A percentile compares a stretch with the other conserved stretches of the same genome.
Conservation (phyloP, 768 basidiomycete species). For the Lepiota venenata region DNA sequence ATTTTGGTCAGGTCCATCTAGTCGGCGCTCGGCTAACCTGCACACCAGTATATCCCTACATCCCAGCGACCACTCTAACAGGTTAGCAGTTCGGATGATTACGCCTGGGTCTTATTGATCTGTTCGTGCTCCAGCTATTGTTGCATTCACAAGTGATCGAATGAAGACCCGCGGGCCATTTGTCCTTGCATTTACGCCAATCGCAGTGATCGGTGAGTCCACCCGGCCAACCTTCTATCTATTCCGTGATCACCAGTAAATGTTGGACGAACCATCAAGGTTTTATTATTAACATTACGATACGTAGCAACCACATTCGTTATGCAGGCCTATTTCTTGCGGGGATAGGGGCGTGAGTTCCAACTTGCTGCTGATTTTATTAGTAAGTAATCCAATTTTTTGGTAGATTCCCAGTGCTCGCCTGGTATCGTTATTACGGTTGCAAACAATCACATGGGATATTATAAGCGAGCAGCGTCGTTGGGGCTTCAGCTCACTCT, state of each 20-base stretch:
- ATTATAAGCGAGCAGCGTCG: slow-evolving; percentile 8
- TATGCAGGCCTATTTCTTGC: slow-evolving; percentile 14
- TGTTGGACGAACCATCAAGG: slow-evolving; percentile 12
- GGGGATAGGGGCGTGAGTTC: slow-evolving; percentile 12
- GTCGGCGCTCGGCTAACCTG: too few relatives aligned
- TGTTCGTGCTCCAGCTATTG: slow-evolving; percentile 14
- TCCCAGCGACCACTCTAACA: slow-evolving; percentile 24
- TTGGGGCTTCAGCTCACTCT: slow-evolving; percentile 2
- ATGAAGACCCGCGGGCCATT: slow-evolving; percentile 21
- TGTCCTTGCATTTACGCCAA: slow-evolving; percentile 24
- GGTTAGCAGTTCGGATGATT: not conserved
- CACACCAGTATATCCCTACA: slow-evolving; percentile 27
- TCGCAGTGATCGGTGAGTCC: slow-evolving; percentile 14
- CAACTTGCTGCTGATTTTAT: too few relatives aligned
- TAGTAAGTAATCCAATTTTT: too few relatives aligned
- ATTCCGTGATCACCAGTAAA: not conserved
- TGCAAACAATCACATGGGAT: slow-evolving; percentile 8
- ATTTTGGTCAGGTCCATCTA: too few relatives aligned
- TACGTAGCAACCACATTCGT: slow-evolving; percentile 4
- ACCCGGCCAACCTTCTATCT: not conserved
- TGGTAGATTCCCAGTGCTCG: not conserved
- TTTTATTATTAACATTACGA: slow-evolving; percentile 24
- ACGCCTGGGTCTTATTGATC: not conserved
- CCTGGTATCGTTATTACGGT: not conserved
- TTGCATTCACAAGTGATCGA: slow-evolving; percentile 22